Percentiles rank a stretch among this genome's conserved stretches.
Conservation (phyloP, 2,329 filamentous ascomycete genomes). For the Aspergillus aculeatinus region DNA sequence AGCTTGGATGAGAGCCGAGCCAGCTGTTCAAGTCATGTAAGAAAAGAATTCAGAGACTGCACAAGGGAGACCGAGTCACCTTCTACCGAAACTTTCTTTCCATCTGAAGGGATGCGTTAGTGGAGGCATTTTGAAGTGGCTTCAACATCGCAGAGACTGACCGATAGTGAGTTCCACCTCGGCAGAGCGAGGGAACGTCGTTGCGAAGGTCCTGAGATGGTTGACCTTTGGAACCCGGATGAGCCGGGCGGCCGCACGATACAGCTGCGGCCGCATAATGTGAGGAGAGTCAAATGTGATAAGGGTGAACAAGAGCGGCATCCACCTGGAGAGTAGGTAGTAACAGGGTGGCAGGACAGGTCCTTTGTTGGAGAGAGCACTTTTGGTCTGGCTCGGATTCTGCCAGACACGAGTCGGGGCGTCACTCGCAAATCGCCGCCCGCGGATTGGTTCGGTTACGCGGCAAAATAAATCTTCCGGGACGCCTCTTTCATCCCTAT, state of each 20-base stretch:
- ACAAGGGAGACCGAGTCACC: slow-evolving; percentile 54
- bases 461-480: slow-evolving; percentile 34
- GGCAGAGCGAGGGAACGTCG: slow-evolving; percentile 72
- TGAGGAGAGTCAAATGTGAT: slow-evolving; percentile 18
- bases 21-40: slow-evolving; percentile 60
- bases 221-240: slow-evolving; percentile 53
- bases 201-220: slow-evolving; percentile 77
- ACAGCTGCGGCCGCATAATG: slow-evolving; percentile 65
- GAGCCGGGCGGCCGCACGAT: slow-evolving; percentile 61
- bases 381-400: slow-evolving; percentile 31
- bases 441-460: slow-evolving; percentile 38
- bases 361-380: slow-evolving; percentile 25
- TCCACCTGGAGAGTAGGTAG: slow-evolving; percentile 13
- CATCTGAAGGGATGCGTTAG: slow-evolving; percentile 62
- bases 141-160: slow-evolving; percentile 46
- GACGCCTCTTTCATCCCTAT: slow-evolving; percentile 21
- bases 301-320: slow-evolving; percentile 17
- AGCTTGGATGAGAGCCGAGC: slow-evolving; percentile 95
- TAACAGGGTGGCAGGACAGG: slow-evolving; percentile 23
- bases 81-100: slow-evolving; percentile 97
- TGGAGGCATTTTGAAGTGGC: slow-evolving; percentile 57
- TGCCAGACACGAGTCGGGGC: slow-evolving; percentile 30
- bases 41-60: slow-evolving; percentile 16
- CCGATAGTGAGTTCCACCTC: slow-evolving; percentile 97
- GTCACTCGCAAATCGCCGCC: slow-evolving; percentile 40